phyloP scores from a whole-genome alignment of 2,329 filamentous ascomycete species.

The Trichoderma sp. region DNA sequence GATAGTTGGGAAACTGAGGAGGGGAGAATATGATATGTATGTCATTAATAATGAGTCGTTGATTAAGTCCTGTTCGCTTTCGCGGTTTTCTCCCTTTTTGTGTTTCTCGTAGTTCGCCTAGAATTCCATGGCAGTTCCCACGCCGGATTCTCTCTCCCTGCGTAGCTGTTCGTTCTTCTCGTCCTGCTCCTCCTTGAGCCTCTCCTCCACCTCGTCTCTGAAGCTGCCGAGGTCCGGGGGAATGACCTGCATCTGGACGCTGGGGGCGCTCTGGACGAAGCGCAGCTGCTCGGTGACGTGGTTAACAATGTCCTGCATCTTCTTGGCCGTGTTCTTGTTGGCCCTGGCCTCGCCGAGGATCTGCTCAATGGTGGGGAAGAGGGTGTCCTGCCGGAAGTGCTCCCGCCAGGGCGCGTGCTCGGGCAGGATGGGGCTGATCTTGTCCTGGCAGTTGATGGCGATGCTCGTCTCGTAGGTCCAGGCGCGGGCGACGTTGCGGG shows the following conservation, averaged over 20 bases:
- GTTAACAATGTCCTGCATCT: slow-evolving; percentile 73
- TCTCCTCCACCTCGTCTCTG: slow-evolving; percentile 68
- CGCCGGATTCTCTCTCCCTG: slow-evolving; percentile 57
- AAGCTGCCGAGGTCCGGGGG: slow-evolving; percentile 73
- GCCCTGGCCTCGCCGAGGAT: slow-evolving; percentile 61
- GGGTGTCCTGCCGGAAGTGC: slow-evolving; percentile 83
- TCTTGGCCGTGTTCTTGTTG: slow-evolving; percentile 80
- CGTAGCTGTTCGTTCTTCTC: slow-evolving; percentile 59
- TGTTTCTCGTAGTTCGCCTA: slow-evolving; percentile 29
- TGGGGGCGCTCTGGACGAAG: slow-evolving; percentile 82
- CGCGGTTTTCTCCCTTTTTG: too few species aligned
- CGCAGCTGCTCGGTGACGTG: slow-evolving; percentile 82
- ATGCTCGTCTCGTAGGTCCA: slow-evolving; percentile 98
- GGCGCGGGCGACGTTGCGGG: slow-evolving; percentile 90
- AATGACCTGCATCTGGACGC: slow-evolving; percentile 80
- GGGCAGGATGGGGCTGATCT: slow-evolving; percentile 73
- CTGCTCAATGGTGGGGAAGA: slow-evolving; percentile 84
- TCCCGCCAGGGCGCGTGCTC: slow-evolving; percentile 80
- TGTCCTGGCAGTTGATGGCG: slow-evolving; percentile 72
- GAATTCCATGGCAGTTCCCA: slow-evolving; percentile 60
- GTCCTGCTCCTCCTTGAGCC: slow-evolving; percentile 65
- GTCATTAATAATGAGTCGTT: neutral
- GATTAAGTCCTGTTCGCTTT: neutral
- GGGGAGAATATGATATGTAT: neutral
- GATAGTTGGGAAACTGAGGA: slow-evolving; percentile 1